A percentile compares a stretch with the other conserved stretches of the same genome.
Conservation (phyloP, 768 basidiomycete species). For the Suillus spraguei region DNA sequence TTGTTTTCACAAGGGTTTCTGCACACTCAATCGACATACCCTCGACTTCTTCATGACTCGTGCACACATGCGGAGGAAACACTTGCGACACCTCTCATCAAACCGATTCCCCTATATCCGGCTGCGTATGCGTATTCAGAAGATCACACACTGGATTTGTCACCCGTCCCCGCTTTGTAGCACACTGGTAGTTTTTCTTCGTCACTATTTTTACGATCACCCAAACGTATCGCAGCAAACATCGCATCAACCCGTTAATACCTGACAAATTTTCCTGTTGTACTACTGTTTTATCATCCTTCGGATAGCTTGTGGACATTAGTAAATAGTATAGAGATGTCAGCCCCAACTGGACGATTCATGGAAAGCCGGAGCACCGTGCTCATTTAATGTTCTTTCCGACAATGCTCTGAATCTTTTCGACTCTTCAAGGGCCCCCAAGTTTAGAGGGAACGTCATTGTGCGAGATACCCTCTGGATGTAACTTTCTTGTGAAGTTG, state of each 20-base stretch:
- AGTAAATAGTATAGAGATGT: background rate
- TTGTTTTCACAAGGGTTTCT: constrained; percentile 10
- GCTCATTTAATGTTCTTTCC: no score
- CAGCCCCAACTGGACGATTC: background rate
- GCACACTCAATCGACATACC: constrained; percentile 6
- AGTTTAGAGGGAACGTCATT: no score
- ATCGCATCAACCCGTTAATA: background rate
- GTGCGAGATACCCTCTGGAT: no score
- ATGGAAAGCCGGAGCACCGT: no score
- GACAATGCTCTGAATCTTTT: no score
- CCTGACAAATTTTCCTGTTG: background rate
- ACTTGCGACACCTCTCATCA: constrained; percentile 26
- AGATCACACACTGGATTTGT: constrained; percentile 3
- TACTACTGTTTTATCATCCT: background rate
- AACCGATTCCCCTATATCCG: constrained; percentile 32
- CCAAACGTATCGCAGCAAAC: background rate
- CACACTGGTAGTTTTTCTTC: background rate
- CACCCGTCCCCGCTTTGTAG: constrained; percentile 13
- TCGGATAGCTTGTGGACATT: background rate
- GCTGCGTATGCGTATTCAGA: constrained; percentile 26
- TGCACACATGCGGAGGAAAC: constrained; percentile 15
- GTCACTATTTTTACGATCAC: background rate
- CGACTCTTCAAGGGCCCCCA: no score
- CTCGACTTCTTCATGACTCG: background rate
- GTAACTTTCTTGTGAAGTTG: no score